These are phyloP conservation scores for Starmerella bombicola DNA, from an alignment of 805 yeast genomes.

Conservation along the genomic window DNA sequence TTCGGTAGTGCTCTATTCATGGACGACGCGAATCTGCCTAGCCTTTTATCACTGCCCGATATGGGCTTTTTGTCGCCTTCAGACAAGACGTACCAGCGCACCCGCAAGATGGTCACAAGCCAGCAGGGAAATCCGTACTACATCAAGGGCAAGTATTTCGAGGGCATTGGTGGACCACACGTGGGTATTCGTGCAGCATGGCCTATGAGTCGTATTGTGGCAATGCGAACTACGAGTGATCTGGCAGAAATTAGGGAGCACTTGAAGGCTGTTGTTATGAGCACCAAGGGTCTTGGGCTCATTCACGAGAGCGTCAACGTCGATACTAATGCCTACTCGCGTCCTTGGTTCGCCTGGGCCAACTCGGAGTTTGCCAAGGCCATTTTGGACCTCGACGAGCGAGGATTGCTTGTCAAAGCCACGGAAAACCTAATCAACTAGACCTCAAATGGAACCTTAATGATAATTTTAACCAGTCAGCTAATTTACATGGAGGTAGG, in stretches of 20 bases:
- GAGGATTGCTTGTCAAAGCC: constrained; percentile 25
- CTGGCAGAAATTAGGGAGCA: constrained; percentile 51
- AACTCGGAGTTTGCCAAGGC: constrained; percentile 85
- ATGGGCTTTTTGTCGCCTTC: constrained; percentile 45
- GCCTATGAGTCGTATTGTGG: constrained; percentile 77
- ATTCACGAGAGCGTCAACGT: constrained; percentile 77
- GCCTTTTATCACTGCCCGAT: constrained; percentile 70
- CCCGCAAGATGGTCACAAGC: constrained; percentile 61
- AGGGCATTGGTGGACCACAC: constrained; percentile 87
- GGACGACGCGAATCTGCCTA: constrained; percentile 90
- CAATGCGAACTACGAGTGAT: constrained; percentile 60
- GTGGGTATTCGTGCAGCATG: constrained; percentile 70
- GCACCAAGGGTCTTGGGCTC: constrained; percentile 64
- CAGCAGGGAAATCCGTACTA: constrained; percentile 69
- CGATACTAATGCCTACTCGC: constrained; percentile 43
- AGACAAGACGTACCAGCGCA: constrained; percentile 59
- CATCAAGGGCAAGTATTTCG: constrained; percentile 46
- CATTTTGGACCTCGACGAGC: constrained; percentile 57
- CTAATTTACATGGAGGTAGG: too few relatives aligned
- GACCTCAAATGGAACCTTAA: too few relatives aligned
- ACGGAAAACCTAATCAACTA: constrained; percentile 13
- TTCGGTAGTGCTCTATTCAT: constrained; percentile 59
- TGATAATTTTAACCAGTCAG: too few relatives aligned
- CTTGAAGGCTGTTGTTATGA: constrained; percentile 40
- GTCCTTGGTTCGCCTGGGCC: constrained; percentile 94